phyloP scores from a whole-genome alignment of 2,329 filamentous ascomycete species.

The Fusarium sp. region DNA sequence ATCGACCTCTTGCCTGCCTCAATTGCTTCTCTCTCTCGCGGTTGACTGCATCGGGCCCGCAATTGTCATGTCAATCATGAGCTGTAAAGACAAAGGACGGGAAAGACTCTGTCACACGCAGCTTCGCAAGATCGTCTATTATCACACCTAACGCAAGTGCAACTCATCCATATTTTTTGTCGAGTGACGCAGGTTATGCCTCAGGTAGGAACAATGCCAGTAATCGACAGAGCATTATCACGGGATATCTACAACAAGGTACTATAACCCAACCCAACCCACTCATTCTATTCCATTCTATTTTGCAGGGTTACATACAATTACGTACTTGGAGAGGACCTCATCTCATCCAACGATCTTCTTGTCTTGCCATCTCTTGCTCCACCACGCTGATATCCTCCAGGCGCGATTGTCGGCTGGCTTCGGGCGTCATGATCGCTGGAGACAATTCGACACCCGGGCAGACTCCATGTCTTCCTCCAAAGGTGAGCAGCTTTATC shows the following conservation, averaged over 20 bases:
- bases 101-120: conserved; percentile 34
- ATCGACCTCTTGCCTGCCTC: neutral
- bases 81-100: conserved; percentile 33
- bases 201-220: conserved; percentile 17
- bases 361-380: neutral
- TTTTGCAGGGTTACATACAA: conserved; percentile 1
- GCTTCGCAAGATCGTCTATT: conserved; percentile 18
- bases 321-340: conserved; percentile 1
- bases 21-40: conserved; percentile 26
- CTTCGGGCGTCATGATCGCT: conserved; percentile 18
- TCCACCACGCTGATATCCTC: conserved; percentile 15
- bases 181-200: neutral
- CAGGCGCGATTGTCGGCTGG: conserved; percentile 34
- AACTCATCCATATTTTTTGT: conserved; percentile 7
- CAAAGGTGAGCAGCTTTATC: conserved; percentile 29
- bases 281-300: neutral
- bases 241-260: conserved; percentile 27
- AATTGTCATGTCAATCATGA: conserved; percentile 41
- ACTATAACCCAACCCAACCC: conserved; percentile 15
- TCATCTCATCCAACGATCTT: neutral
- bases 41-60: conserved; percentile 37
- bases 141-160: conserved; percentile 25
- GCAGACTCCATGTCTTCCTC: conserved; percentile 30
- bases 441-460: conserved; percentile 26
- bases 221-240: conserved; percentile 13